Base-by-base conservation (phyloP, 2,329 filamentous ascomycete genomes). In the Fusarium solani-melongenae region DNA sequence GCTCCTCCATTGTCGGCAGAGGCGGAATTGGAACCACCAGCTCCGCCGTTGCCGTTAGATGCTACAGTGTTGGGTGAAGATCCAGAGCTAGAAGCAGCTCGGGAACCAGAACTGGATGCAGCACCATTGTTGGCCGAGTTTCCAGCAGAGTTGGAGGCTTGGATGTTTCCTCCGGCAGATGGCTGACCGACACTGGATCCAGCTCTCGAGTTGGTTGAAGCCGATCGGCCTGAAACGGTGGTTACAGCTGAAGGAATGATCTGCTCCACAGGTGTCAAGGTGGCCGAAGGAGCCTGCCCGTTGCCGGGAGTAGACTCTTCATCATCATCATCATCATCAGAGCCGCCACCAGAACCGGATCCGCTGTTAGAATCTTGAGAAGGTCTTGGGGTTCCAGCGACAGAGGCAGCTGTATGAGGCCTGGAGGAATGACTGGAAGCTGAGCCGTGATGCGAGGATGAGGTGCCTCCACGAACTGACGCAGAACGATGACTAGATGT, bases 141-240 rank as follows among this genome's bases (percentile, higher is more conserved):
- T 27, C 14, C 44, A 17, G 22, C 46, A 5, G 46, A n/a, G 17
- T 29, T 51, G 17, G 24, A 8, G 11, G 6, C 17, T n/a, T 51
- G 24, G 46, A 1, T 29, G 2, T 29, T 29, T 5, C 3, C 17
- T 0, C 24, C 46, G 1, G 33, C 10, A 22, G 33, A 29, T 1
- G 22, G 4, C 5, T 15, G 31, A 2, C 69, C 62, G 0, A 29
- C 55, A 4, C 69, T 61, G 2, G 56, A 17, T 2, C 34, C 38
- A 11, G 20, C 1, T 15, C 46, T 51, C 0, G 69, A 55, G 1
- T 39, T 56, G 2, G 10, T 4, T 15, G 34, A 39, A 0, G 31
- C 8, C 0, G 44, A 49, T 0, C 31, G 22, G 2, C 39, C n/a
- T 2, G 34, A 68, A 0, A 14, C 15, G 0, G 31, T 55, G 0